Base-by-base conservation (phyloP, 768 basidiomycete species). In the Xerocomus brunneocitrinus region DNA sequence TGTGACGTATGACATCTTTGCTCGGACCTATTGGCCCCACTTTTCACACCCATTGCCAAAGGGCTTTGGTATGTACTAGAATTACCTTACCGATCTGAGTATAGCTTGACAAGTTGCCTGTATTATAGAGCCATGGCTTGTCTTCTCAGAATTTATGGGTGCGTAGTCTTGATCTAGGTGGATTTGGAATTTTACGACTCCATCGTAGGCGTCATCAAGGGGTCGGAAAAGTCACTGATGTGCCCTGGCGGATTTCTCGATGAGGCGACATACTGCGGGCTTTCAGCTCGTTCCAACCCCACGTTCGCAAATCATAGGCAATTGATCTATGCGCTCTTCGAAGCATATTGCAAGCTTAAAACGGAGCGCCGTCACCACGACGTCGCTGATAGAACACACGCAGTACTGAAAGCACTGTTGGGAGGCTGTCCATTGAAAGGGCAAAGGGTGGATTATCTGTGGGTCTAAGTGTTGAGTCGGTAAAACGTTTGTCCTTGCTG, bases 111-210 rank as follows among this genome's bases (percentile, higher is more conserved):
- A 1, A 27, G 14, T 45, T 48, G 19, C 50, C n/a, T 31, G 25
- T 10, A 10, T 50, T 3, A 44, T 49, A 89, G 87, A 84, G 63
- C 76, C 85, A 2, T 72, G 78, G 10, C 68, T 84, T 4, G 83
- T 85, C 1, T 89, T 79, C 60, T 80, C 78, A 36, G 84, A 89
- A 61, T 67, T 89, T 28, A 74, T 88, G 54, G 86, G 85, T 80
- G 52, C 19, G 19, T 19, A 19, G 19, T 19, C 19, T 19, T 19
- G 19, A 19, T 19, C 19, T 19, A 19, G 19, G 19, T 19, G 19
- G 19, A 19, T 47, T 24, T 24, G 6, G 8, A 49, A 34, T 31
- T 14, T 39, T 27, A 41, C 9, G 40, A 41, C 38, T 31, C 16
- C 24, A 27, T 40, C n/a, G n/a, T 19, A 63, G 85, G 85, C 28